These are phyloP conservation scores for Elsinoe batatas DNA, from an alignment of 2,329 filamentous ascomycete species.

Conservation along the genomic window DNA sequence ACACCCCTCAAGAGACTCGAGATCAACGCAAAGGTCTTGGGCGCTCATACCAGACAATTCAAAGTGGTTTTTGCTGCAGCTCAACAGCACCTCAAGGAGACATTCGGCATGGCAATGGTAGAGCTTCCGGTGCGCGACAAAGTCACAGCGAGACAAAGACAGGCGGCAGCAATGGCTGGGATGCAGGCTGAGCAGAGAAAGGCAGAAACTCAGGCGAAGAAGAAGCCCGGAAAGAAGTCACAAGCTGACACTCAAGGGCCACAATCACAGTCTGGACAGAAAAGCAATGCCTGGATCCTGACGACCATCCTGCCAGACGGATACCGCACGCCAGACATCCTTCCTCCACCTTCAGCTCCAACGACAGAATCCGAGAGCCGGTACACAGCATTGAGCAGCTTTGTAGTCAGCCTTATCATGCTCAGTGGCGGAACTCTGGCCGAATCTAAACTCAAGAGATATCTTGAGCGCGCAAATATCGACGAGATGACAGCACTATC, in stretches of 20 bases:
- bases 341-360: slow-evolving; percentile 58
- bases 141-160: slow-evolving; percentile 41
- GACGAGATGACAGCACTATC: slow-evolving; percentile 59
- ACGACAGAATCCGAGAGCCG: slow-evolving; percentile 60
- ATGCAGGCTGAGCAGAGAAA: not conserved
- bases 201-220: not conserved
- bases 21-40: slow-evolving; percentile 58
- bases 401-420: slow-evolving; percentile 66
- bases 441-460: slow-evolving; percentile 68
- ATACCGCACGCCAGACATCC: slow-evolving; percentile 55
- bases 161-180: not conserved
- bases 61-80: slow-evolving; percentile 66
- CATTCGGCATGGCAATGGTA: slow-evolving; percentile 88
- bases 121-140: slow-evolving; percentile 77
- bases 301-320: slow-evolving; percentile 58
- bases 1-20: slow-evolving; percentile 48
- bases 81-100: slow-evolving; percentile 57
- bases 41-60: slow-evolving; percentile 58
- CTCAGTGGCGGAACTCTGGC: slow-evolving; percentile 61
- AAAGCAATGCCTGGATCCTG: slow-evolving; percentile 54
- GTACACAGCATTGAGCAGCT: slow-evolving; percentile 72
- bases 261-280: slow-evolving; percentile 16
- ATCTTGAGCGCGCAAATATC: slow-evolving; percentile 64
- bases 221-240: not conserved
- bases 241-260: slow-evolving; percentile 38